phyloP scores from a whole-genome alignment of 768 basidiomycete genomes.

The Rhizopogon roseolus region DNA sequence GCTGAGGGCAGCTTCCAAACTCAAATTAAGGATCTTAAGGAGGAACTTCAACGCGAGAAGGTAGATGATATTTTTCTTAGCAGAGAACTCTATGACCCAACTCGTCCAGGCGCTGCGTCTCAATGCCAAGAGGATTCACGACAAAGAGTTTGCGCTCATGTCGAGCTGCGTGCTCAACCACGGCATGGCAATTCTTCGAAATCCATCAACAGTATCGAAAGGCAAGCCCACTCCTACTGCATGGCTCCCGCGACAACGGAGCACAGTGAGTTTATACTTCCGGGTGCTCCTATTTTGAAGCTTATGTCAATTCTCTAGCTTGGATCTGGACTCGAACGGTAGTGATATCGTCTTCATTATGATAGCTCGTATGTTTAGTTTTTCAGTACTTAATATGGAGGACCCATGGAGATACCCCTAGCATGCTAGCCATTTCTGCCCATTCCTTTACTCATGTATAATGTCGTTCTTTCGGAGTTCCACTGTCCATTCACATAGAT shows the following conservation, averaged over 20 bases:
- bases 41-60: constrained; percentile 57
- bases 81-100: background rate
- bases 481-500: background rate
- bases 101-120: constrained; percentile 38
- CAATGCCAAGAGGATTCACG: constrained; percentile 59
- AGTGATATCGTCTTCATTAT: background rate
- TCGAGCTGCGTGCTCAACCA: constrained; percentile 66
- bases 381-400: background rate
- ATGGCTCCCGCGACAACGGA: constrained; percentile 69
- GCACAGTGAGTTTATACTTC: constrained; percentile 27
- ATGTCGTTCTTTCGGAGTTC: background rate
- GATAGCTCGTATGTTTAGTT: background rate
- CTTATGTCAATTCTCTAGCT: constrained; percentile 12
- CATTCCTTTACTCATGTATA: constrained; percentile 5
- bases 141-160: constrained; percentile 79
- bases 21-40: constrained; percentile 61
- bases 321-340: constrained; percentile 24
- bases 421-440: constrained; percentile 8
- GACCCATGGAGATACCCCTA: constrained; percentile 8
- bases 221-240: constrained; percentile 48
- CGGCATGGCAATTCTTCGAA: constrained; percentile 60
- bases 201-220: constrained; percentile 51
- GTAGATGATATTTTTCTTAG: constrained; percentile 23
- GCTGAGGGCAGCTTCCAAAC: constrained; percentile 61
- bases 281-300: background rate